Evolutionary conservation across 2,329 filamentous ascomycete genomes (phyloP).

Genomic region (Penicillium sp.): DNA sequence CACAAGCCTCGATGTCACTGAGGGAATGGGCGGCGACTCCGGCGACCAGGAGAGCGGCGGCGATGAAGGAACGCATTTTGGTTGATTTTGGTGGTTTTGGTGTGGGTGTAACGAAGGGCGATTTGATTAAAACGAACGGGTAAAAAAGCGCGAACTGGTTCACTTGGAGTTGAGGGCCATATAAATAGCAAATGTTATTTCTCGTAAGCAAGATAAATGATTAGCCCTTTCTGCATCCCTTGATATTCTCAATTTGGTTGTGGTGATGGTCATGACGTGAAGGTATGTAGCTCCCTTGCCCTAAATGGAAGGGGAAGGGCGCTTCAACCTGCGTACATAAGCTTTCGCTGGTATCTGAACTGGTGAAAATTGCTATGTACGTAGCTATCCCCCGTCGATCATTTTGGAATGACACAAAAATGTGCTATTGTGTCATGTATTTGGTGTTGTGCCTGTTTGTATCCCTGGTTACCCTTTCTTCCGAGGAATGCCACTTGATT

Average conservation of each 20-base stretch:
- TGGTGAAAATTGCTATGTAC: neutral
- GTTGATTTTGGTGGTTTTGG: neutral
- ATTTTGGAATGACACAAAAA: constrained; percentile 21
- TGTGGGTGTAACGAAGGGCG: neutral
- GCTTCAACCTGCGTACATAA: constrained; percentile 5
- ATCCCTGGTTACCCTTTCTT: constrained; percentile 19
- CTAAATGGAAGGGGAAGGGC: neutral
- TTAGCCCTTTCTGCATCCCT: constrained; percentile 17
- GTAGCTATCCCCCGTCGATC: constrained; percentile 7
- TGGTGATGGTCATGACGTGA: constrained; percentile 14
- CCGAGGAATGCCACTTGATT: constrained; percentile 17
- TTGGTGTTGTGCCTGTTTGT: constrained; percentile 2
- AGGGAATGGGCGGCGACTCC: constrained; percentile 10
- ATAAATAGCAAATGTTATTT: neutral
- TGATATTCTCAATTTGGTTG: constrained; percentile 7
- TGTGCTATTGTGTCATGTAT: constrained; percentile 17
- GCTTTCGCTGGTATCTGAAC: constrained; percentile 15
- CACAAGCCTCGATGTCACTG: constrained; percentile 10
- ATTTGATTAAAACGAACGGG: neutral
- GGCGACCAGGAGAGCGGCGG: constrained; percentile 16
- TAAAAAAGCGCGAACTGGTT: neutral
- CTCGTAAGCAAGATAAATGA: constrained; percentile 10
- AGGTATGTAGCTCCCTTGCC: constrained; percentile 14
- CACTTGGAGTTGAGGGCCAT: neutral
- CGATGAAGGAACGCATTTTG: constrained; percentile 24